Evolutionary conservation across 805 yeast genomes (phyloP).

Genomic region (Candida verbasci): DNA sequence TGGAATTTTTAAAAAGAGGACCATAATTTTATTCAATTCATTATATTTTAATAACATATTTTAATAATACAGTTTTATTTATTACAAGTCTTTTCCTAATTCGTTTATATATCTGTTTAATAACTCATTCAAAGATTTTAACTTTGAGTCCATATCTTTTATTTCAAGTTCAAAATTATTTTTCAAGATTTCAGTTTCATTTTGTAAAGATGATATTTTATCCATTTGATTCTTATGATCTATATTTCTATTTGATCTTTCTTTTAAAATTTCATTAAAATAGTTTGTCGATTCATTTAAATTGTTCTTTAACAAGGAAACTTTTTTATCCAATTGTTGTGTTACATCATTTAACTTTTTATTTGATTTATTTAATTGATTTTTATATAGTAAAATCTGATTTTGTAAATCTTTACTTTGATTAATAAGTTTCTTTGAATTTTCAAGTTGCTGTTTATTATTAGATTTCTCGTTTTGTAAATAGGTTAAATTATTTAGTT

Average conservation of each 20-base stretch:
- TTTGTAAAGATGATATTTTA: background rate
- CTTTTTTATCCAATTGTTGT: constrained; percentile 3
- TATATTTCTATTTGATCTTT: constrained; percentile 1
- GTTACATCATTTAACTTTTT: constrained; percentile 1
- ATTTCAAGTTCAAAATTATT: constrained; percentile 4
- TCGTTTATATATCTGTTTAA: constrained; percentile 5
- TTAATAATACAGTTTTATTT: too few species aligned
- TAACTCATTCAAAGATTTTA: constrained; percentile 1
- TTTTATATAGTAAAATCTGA: constrained; percentile 3
- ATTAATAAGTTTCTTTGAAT: constrained; percentile 1
- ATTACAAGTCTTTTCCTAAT: background rate
- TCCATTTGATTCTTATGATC: background rate
- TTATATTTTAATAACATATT: too few species aligned
- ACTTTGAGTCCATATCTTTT: constrained; percentile 14
- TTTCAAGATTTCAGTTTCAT: constrained; percentile 3
- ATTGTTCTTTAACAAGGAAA: background rate
- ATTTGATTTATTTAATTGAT: constrained; percentile 5
- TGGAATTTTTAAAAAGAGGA: constrained; percentile 44
- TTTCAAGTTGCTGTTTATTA: constrained; percentile 2
- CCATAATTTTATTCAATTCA: constrained; percentile 2
- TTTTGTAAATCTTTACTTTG: constrained; percentile 4
- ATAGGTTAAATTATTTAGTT: constrained; percentile 34
- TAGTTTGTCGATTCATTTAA: constrained; percentile 1
- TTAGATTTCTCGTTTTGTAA: constrained; percentile 3
- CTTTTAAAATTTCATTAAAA: constrained; percentile 2